Evolutionary conservation across 805 yeast species (phyloP).

Genomic region (Saccharomyces eubayanus): DNA sequence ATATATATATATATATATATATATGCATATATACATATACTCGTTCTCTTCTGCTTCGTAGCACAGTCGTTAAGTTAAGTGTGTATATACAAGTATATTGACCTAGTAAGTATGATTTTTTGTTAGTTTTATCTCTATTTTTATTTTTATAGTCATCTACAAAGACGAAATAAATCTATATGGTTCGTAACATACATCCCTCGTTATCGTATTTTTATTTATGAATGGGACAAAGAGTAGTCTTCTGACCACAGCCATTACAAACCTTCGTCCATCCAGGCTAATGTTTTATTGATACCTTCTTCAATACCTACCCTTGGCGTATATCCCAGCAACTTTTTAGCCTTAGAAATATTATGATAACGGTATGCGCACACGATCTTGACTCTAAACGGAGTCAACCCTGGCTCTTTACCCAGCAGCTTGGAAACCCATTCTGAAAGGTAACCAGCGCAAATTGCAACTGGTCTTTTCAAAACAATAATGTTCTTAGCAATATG

Average conservation of each 20-base stretch:
- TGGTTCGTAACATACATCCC: not conserved
- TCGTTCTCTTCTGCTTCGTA: not conserved
- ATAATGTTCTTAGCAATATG: conserved; percentile 62
- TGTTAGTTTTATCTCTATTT: not conserved
- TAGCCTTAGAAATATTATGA: conserved; percentile 87
- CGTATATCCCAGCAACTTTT: conserved; percentile 60
- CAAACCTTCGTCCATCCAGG: conserved; percentile 73
- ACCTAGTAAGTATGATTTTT: not conserved
- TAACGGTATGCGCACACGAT: conserved; percentile 90
- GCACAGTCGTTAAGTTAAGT: not conserved
- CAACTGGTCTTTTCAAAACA: conserved; percentile 65
- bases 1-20: not conserved
- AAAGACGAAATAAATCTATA: not conserved
- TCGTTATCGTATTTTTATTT: not conserved
- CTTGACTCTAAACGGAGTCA: conserved; percentile 90
- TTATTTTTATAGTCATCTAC: not conserved
- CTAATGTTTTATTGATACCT: conserved; percentile 71
- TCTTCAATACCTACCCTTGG: conserved; percentile 74
- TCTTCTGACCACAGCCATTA: not conserved
- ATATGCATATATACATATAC: not conserved
- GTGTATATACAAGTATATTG: not conserved
- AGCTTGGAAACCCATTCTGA: conserved; percentile 67
- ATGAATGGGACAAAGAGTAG: not conserved
- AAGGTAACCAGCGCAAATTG: conserved; percentile 70
- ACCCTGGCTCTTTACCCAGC: conserved; percentile 78